Percentiles rank a stretch among this genome's conserved stretches.
phyloP scores from a whole-genome alignment of 108 stramenopile genomes.

The Conticribra guillardii region DNA sequence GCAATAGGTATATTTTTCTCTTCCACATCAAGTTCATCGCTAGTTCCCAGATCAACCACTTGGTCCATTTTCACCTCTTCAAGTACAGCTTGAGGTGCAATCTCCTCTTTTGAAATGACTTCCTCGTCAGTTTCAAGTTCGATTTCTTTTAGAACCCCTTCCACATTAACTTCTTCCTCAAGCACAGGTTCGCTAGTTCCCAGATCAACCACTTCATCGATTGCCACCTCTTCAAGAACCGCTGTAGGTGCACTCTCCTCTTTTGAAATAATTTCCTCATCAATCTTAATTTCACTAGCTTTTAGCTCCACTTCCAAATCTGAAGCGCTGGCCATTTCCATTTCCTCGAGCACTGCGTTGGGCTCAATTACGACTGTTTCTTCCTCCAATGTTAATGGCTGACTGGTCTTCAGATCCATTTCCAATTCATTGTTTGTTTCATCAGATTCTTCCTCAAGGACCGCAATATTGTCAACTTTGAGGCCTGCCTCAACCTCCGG shows the following conservation, averaged over 20 bases:
- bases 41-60: neutral
- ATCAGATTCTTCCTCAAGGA: too few relatives aligned
- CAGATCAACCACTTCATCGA: neutral
- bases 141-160: neutral
- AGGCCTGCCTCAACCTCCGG: too few relatives aligned
- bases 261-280: neutral
- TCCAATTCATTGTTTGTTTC: too few relatives aligned
- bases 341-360: too few relatives aligned
- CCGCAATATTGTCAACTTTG: too few relatives aligned
- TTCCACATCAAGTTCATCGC: neutral
- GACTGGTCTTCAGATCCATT: too few relatives aligned
- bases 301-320: too few relatives aligned
- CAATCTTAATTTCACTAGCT: too few relatives aligned
- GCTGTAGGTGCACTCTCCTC: neutral
- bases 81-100: neutral
- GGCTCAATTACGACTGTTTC: too few relatives aligned
- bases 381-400: too few relatives aligned
- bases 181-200: neutral
- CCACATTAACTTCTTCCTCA: neutral
- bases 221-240: neutral
- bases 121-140: neutral
- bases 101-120: neutral
- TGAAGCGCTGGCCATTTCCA: too few relatives aligned
- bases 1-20: too few relatives aligned
- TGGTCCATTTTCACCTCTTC: neutral